Evolutionary conservation across 2,329 filamentous ascomycete species (phyloP).

Genomic region (Microsporum audouinii): DNA sequence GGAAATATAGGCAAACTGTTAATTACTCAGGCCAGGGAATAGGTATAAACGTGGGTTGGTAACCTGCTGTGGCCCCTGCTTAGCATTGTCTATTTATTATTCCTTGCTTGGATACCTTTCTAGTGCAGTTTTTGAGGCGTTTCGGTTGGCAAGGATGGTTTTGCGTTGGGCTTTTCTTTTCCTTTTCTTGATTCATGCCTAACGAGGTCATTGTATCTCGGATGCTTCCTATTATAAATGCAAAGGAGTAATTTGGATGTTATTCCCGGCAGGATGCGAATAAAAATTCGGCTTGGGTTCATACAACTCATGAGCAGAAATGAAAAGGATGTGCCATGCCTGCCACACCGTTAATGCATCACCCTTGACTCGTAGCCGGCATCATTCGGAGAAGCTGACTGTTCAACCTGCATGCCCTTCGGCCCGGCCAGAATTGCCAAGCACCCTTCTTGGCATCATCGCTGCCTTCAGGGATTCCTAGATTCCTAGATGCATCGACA

Average conservation of each 20-base stretch:
- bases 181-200: background rate
- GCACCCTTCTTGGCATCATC: background rate
- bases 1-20: constrained; percentile 60
- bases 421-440: background rate
- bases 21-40: constrained; percentile 61
- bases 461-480: background rate
- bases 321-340: background rate
- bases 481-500: background rate
- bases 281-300: background rate
- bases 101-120: background rate
- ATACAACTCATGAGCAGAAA: background rate
- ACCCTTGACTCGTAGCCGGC: background rate
- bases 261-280: background rate
- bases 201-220: background rate
- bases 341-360: background rate
- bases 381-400: background rate
- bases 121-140: background rate
- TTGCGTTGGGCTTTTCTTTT: background rate
- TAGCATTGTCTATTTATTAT: background rate
- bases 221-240: background rate
- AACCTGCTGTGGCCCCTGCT: constrained; percentile 4
- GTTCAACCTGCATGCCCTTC: background rate
- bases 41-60: constrained; percentile 48
- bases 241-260: background rate
- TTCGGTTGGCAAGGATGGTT: background rate